Percentiles rank a stretch among this genome's conserved stretches.
Conservation (phyloP, 2,329 filamentous ascomycete species). For the Fusarium chaquense region DNA sequence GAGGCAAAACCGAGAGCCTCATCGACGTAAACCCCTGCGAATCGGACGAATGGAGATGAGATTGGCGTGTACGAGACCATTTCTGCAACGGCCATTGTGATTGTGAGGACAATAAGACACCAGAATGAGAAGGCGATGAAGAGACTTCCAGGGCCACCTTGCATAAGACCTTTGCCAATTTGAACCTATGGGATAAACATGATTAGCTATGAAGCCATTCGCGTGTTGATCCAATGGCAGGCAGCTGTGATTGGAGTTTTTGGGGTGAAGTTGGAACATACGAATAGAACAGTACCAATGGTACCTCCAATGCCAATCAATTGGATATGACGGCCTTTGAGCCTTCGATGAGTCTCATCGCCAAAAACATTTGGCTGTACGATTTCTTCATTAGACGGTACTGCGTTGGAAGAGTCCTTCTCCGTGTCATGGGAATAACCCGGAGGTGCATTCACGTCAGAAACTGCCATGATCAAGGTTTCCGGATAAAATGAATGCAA, state of each 20-base stretch:
- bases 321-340: conserved; percentile 69
- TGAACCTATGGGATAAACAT: conserved; percentile 53
- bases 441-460: conserved; percentile 28
- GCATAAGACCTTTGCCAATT: conserved; percentile 68
- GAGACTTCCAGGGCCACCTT: conserved; percentile 69
- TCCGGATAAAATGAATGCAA: neutral
- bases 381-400: neutral
- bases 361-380: conserved; percentile 12
- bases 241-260: neutral
- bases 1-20: conserved; percentile 79
- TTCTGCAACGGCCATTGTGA: conserved; percentile 74
- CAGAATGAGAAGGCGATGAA: conserved; percentile 72
- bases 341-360: conserved; percentile 60
- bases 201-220: neutral
- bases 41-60: conserved; percentile 81
- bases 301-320: conserved; percentile 73
- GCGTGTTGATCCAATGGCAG: neutral
- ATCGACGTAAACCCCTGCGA: conserved; percentile 80
- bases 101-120: conserved; percentile 70
- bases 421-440: conserved; percentile 40
- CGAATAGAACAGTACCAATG: conserved; percentile 71
- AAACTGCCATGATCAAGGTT: conserved; percentile 29
- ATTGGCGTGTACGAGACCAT: conserved; percentile 84
- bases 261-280: conserved; percentile 46
- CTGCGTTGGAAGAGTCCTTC: conserved; percentile 33